phyloP scores from a whole-genome alignment of 441 rosid species.

The Biscutella laevigata region DNA sequence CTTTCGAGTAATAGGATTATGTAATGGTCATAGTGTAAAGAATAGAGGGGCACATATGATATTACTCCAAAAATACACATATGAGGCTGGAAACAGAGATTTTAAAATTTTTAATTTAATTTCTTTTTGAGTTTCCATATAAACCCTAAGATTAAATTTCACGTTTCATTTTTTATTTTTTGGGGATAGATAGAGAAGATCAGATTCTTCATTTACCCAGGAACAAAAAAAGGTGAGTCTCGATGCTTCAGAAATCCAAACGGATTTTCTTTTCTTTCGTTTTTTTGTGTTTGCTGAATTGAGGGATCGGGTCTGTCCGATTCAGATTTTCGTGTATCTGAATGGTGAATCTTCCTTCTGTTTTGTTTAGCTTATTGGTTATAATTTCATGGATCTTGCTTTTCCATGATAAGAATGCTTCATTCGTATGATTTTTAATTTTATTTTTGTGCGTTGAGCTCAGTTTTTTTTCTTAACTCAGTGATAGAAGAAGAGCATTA shows the following conservation, averaged over 20 bases:
- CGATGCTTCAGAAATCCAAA: background rate
- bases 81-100: constrained; percentile 26
- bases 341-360: constrained; percentile 7
- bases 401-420: constrained; percentile 1
- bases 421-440: background rate
- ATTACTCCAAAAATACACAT: constrained; percentile 13
- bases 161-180: constrained; percentile 24
- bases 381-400: constrained; percentile 25
- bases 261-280: background rate
- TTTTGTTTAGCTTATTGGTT: background rate
- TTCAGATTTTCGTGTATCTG: constrained; percentile 12
- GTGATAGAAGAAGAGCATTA: constrained; percentile 14
- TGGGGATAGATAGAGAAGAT: constrained; percentile 24
- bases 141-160: constrained; percentile 32
- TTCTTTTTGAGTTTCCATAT: constrained; percentile 7
- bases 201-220: constrained; percentile 25
- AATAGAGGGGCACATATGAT: constrained; percentile 14
- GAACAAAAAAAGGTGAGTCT: constrained; percentile 18
- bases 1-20: background rate
- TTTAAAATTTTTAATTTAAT: background rate
- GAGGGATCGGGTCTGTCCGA: constrained; percentile 22
- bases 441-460: constrained; percentile 10
- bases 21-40: constrained; percentile 9
- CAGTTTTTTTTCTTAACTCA: constrained; percentile 14
- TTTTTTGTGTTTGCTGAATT: constrained; percentile 17